Conservation (phyloP, 805 yeast genomes). For the Sugiyamaella lignohabitans region DNA sequence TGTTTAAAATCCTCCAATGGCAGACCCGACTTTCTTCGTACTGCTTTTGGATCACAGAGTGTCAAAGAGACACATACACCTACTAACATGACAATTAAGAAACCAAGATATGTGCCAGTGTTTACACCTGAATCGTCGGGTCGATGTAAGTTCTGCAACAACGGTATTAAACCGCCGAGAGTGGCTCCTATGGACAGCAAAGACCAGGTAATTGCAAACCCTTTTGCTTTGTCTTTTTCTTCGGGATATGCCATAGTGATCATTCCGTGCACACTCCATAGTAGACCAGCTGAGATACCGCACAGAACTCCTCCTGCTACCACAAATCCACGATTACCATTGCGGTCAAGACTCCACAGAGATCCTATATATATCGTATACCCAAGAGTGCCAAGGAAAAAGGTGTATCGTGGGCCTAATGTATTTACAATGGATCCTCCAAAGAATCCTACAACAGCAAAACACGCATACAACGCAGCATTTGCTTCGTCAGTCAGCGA, state of each 20-base stretch:
- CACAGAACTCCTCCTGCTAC: constrained; percentile 48
- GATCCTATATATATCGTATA: constrained; percentile 46
- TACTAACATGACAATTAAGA: constrained; percentile 42
- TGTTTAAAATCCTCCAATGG: constrained; percentile 29
- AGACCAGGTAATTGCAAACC: constrained; percentile 48
- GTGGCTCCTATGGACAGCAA: constrained; percentile 54
- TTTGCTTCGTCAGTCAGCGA: constrained; percentile 25
- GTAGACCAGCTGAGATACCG: constrained; percentile 45
- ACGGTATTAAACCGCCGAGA: constrained; percentile 48
- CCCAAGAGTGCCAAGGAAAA: constrained; percentile 46
- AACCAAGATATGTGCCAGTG: constrained; percentile 47
- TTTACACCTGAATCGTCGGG: constrained; percentile 20
- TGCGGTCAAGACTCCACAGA: constrained; percentile 40
- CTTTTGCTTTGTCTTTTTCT: constrained; percentile 45
- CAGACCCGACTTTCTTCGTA: constrained; percentile 45
- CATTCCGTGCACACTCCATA: constrained; percentile 53
- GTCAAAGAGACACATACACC: constrained; percentile 40
- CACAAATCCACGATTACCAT: constrained; percentile 42
- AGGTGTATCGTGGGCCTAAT: constrained; percentile 20
- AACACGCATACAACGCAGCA: constrained; percentile 26
- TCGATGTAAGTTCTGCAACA: constrained; percentile 41
- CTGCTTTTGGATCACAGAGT: constrained; percentile 27
- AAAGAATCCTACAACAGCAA: constrained; percentile 25
- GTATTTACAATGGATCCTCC: constrained; percentile 28
- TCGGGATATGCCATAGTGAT: constrained; percentile 48